Base-by-base conservation (phyloP, 768 basidiomycete genomes). In the Agrocybe praecox region DNA sequence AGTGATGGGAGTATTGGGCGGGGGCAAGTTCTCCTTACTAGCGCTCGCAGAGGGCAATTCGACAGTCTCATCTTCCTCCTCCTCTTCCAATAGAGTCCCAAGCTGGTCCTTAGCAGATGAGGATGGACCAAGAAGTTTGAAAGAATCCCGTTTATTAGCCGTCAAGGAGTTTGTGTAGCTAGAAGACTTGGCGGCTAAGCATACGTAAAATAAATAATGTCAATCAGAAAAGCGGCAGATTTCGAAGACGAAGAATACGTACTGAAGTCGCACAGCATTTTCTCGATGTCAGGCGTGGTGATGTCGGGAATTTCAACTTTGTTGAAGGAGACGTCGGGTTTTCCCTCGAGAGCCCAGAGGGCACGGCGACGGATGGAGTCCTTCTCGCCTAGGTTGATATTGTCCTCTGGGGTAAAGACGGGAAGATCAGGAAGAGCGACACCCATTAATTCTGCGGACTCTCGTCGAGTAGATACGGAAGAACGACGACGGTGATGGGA, bases 401-500 rank as follows among this genome's bases (percentile, higher is more conserved):
- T 85, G 67, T 89, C 86, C 29, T 92, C 87, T 1, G 85, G 78
- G 23, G 76, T 74, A 1, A 84, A 81, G 9, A 80, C 64, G 6
- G 86, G 84, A 22, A 92, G 79, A 58, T 87, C 84, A 12, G 89
- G 86, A 36, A 90, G 74, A 21, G 88, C 73, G 12, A 92, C 82
- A 23, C 92, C 92, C 90, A 96, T 95, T 66, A 96, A 76, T 65
- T 96, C 94, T 17, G 92, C 89, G 18, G 92, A 94, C 75, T 96
- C 94, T 62, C 81, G 83, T 58, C 93, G 87, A 40, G 94, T 96
- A 10, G 94, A 93, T 23, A 96, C 92, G 22, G 91, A 93, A 1
- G 93, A 94, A 42, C 85, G 84, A 47, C 94, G 90, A 14, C 85
- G 81, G 64, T 96, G 94, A 63, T 93, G 92, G 0, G 94, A 95